Base-by-base conservation (phyloP, 2,329 filamentous ascomycete genomes). In the Fusarium graminum region DNA sequence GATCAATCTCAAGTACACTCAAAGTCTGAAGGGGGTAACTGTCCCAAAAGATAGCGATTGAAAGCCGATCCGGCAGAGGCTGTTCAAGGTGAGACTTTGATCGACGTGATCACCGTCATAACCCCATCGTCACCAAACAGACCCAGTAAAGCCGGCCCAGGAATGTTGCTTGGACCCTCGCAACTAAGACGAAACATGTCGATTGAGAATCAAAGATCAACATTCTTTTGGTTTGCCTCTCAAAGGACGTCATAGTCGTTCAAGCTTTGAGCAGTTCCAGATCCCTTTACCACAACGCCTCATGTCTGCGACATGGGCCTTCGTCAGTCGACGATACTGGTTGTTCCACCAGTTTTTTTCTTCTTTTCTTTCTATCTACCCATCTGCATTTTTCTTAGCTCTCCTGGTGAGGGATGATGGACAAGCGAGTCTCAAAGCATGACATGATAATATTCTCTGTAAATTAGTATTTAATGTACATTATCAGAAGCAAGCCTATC, bases 1-100 rank as follows among this genome's bases (percentile, higher is more conserved):
- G 74, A 41, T 75, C 74, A 17, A 67, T 76, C 16, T 76, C 74
- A 16, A 75, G 74, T 39, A 75, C 72, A 14, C 58, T 74, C 47
- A 72, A 72, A 57, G 63, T 57, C 5, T 73, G 59, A 73, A 56
- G 47, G 56, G 42, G 45, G 30, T 11, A 14, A 29, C 10, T 17
- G 40, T 45, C 28, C 17, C 45, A 14, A 42, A 14, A 46, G 19
- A 22, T 44, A 45, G 44, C 32, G 50, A 40, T 16, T 56, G 39
- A 54, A 26, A 53, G 32, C 38, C 30, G 34, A 52, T 55, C 28
- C 39, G 28, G 47, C 45, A 53, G 54, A 43, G 42, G 41, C 22
- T 22, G 41, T 25, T 56, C 25, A 28, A 34, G 34, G 29, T 55
- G 32, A 63, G 65, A 68, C 64, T 45, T 52, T 51, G 51, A 52